phyloP scores from a whole-genome alignment of 495 filamentous ascomycete species.

The Hypomontagnella monticulosa region DNA sequence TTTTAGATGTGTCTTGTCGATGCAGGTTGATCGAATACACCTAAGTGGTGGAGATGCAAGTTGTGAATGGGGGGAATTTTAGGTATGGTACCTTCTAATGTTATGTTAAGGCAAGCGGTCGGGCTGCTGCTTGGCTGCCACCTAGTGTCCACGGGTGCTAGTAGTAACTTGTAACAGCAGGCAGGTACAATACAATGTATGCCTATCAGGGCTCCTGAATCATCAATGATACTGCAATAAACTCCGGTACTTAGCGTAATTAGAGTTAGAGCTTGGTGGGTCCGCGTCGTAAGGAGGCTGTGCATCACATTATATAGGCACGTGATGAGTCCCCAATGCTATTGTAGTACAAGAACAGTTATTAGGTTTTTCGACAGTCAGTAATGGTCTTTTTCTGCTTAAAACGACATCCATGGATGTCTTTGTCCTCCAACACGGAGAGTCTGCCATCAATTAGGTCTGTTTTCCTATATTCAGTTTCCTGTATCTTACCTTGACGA shows the following conservation, averaged over 20 bases:
- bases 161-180: slow-evolving; percentile 12
- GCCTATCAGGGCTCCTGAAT: slow-evolving; percentile 19
- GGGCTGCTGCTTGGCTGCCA: slow-evolving; percentile 25
- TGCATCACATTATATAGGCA: slow-evolving; percentile 13
- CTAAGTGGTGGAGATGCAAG: slow-evolving; percentile 28
- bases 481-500: too few relatives aligned
- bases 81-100: slow-evolving; percentile 30
- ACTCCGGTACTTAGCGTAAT: neutral
- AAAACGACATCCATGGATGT: too few relatives aligned
- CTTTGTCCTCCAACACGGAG: too few relatives aligned
- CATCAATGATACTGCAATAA: neutral
- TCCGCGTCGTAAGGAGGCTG: slow-evolving; percentile 19
- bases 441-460: too few relatives aligned
- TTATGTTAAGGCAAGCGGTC: slow-evolving; percentile 30
- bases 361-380: too few relatives aligned
- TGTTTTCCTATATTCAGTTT: too few relatives aligned
- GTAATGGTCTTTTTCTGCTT: too few relatives aligned
- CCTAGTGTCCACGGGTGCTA: too few relatives aligned
- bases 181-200: slow-evolving; percentile 6
- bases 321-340: slow-evolving; percentile 13
- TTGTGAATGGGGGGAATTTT: slow-evolving; percentile 31
- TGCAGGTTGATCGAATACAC: slow-evolving; percentile 34
- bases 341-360: too few relatives aligned
- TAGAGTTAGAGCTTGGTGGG: slow-evolving; percentile 3
- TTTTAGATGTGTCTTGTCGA: slow-evolving; percentile 37